Evolutionary conservation across 371 early-diverging fungal species (phyloP).

Genomic region (Mucor circinelloides): DNA sequence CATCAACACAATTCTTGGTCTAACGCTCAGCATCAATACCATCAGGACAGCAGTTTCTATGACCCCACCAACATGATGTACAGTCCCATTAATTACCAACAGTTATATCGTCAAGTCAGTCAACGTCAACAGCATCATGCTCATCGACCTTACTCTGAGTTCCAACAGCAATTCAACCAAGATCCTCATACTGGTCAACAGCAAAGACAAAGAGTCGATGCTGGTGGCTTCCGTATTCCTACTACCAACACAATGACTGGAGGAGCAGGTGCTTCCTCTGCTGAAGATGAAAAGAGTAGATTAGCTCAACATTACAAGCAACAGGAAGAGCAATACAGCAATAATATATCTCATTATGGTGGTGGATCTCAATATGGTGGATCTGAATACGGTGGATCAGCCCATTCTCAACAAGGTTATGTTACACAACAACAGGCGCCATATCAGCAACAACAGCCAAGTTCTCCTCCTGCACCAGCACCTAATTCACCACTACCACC

Average conservation of each 20-base stretch:
- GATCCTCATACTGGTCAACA: slow-evolving; percentile 3
- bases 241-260: neutral
- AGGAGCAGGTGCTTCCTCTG: slow-evolving; percentile 5
- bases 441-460: neutral
- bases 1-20: slow-evolving; percentile 6
- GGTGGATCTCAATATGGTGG: slow-evolving; percentile 6
- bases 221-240: slow-evolving; percentile 49
- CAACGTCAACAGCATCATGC: slow-evolving; percentile 29
- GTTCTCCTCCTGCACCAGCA: neutral
- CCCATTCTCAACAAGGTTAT: neutral
- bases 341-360: neutral
- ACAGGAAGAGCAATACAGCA: slow-evolving; percentile 17
- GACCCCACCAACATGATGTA: slow-evolving; percentile 11
- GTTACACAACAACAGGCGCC: neutral
- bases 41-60: slow-evolving; percentile 18
- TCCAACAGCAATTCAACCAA: slow-evolving; percentile 38
- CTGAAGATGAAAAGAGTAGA: slow-evolving; percentile 35
- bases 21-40: neutral
- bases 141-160: slow-evolving; percentile 45
- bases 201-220: slow-evolving; percentile 36
- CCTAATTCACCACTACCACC: neutral
- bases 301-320: slow-evolving; percentile 24
- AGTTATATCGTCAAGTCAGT: slow-evolving; percentile 44
- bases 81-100: slow-evolving; percentile 35
- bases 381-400: slow-evolving; percentile 4